Conservation (phyloP, 805 yeast species). For the Kregervanrija pseudodelftensis region DNA sequence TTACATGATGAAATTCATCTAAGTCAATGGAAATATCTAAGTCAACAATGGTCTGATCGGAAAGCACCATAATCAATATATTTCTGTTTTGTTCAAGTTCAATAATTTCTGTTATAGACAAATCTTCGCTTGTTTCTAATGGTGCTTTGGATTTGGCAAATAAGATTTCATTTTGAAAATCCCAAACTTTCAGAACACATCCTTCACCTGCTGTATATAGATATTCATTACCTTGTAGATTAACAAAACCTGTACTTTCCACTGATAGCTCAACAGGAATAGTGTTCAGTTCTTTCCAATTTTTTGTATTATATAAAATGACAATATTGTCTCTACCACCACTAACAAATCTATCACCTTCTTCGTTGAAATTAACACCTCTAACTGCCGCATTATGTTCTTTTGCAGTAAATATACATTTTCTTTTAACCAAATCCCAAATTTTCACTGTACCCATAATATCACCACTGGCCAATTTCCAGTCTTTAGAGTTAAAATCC, state of each 20-base stretch:
- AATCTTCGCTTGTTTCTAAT: conserved; percentile 59
- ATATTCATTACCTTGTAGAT: conserved; percentile 25
- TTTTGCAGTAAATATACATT: conserved; percentile 48
- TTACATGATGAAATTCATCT: conserved; percentile 20
- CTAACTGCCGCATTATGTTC: conserved; percentile 85
- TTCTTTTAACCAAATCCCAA: conserved; percentile 69
- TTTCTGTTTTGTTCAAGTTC: conserved; percentile 22
- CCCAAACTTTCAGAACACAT: conserved; percentile 63
- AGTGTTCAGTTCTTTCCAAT: conserved; percentile 52
- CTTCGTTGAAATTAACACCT: conserved; percentile 59
- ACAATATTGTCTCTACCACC: conserved; percentile 88
- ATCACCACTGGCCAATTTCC: conserved; percentile 75
- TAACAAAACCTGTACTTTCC: conserved; percentile 60
- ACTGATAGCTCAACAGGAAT: conserved; percentile 68
- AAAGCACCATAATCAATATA: conserved; percentile 47
- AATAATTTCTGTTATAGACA: conserved; percentile 55
- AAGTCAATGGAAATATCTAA: conserved; percentile 19
- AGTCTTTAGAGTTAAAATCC: conserved; percentile 53
- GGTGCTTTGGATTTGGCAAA: conserved; percentile 42
- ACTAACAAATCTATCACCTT: conserved; percentile 52
- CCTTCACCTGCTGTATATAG: conserved; percentile 76
- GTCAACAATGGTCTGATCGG: conserved; percentile 73
- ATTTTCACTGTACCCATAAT: conserved; percentile 49
- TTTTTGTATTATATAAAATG: conserved; percentile 48
- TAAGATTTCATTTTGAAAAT: conserved; percentile 39